Conservation (phyloP, 202 grass and related monocot genomes). For the Cymbopogon flexuosus region DNA sequence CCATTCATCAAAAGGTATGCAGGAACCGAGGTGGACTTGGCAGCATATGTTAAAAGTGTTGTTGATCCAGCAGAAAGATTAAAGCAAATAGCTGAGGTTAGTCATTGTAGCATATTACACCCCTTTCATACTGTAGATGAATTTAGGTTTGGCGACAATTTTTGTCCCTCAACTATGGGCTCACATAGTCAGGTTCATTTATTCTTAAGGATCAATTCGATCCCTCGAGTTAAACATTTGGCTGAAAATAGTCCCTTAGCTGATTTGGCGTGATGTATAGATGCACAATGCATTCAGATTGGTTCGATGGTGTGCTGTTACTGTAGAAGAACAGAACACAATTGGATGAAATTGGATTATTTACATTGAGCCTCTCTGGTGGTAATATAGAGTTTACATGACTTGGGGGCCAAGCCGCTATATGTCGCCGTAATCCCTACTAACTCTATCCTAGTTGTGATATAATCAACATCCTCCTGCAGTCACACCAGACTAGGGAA, state of each 20-base stretch:
- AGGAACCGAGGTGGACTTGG: constrained; percentile 51
- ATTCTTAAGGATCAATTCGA: neutral
- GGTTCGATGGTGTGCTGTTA: neutral
- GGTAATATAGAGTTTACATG: neutral
- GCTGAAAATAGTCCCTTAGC: neutral
- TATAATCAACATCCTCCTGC: neutral
- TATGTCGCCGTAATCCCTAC: neutral
- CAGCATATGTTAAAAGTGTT: constrained; percentile 64
- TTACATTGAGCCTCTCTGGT: neutral
- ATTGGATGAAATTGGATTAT: neutral
- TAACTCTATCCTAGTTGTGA: neutral
- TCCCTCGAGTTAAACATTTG: constrained; percentile 1
- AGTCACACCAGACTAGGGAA: neutral
- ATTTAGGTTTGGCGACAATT: neutral
- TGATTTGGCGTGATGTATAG: neutral
- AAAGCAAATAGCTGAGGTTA: constrained; percentile 92
- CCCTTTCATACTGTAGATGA: constrained; percentile 19
- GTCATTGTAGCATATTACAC: constrained; percentile 22
- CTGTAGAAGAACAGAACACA: neutral
- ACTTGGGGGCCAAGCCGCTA: neutral
- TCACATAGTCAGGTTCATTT: neutral
- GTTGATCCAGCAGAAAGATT: constrained; percentile 73
- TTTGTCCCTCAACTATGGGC: neutral
- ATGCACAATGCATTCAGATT: neutral
- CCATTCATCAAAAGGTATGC: constrained; percentile 83